These are phyloP conservation scores for Diaporthe sp. DNA, from an alignment of 2,329 filamentous ascomycete genomes.

Conservation along the genomic window DNA sequence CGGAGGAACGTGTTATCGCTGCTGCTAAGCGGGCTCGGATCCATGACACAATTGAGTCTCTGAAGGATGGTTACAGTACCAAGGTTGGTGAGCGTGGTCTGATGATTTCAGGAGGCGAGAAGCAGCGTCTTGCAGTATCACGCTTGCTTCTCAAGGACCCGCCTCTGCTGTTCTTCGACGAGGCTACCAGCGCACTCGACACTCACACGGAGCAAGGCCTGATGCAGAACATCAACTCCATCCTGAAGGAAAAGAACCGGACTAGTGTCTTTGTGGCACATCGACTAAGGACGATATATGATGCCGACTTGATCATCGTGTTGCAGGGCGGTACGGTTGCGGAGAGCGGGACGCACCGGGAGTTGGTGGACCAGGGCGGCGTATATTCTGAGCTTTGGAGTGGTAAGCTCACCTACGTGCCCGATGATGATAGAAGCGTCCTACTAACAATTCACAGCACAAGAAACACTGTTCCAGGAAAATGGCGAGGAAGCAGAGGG, in stretches of 20 bases:
- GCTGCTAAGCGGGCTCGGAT: constrained; percentile 88
- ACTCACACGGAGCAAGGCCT: constrained; percentile 94
- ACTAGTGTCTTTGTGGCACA: constrained; percentile 98
- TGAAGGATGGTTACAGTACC: constrained; percentile 90
- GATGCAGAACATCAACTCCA: constrained; percentile 92
- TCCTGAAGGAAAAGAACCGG: constrained; percentile 86
- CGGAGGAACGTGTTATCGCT: constrained; percentile 77
- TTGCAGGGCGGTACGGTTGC: constrained; percentile 86
- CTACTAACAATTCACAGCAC: constrained; percentile 58
- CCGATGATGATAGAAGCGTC: neutral
- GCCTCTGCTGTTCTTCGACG: constrained; percentile 92
- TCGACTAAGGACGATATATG: constrained; percentile 91
- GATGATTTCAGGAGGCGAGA: constrained; percentile 97
- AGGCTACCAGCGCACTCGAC: constrained; percentile 92
- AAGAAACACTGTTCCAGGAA: constrained; percentile 70
- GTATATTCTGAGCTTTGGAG: constrained; percentile 94
- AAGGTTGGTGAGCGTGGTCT: constrained; percentile 93
- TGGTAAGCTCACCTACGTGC: constrained; percentile 65
- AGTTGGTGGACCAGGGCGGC: constrained; percentile 82
- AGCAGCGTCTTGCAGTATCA: constrained; percentile 89
- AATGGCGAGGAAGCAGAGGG: constrained; percentile 57
- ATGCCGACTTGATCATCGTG: constrained; percentile 93
- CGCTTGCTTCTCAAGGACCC: constrained; percentile 90
- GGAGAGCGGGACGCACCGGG: constrained; percentile 88
- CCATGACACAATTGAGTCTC: constrained; percentile 82